Evolutionary conservation across 2,329 filamentous ascomycete genomes (phyloP), one percentile per base, ranked within the genome.

Genomic region (Phialophora expanda): DNA sequence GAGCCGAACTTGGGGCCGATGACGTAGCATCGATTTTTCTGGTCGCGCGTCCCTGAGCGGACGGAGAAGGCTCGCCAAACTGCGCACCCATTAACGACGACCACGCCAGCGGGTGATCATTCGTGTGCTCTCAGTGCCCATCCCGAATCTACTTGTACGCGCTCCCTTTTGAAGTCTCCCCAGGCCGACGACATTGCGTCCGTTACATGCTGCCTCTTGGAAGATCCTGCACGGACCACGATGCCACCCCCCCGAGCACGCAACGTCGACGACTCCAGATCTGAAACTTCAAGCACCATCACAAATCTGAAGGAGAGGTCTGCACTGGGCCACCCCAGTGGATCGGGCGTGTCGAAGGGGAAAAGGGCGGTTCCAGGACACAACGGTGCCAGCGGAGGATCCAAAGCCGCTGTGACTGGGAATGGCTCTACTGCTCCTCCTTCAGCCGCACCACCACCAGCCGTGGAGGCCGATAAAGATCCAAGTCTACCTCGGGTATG

Each of bases 191-290:
- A n/a, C 38, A n/a, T 8, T 44, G 17, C 38, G 17, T 17, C 38
- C 17, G 3, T 44, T 20, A 17, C 38, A 44, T n/a, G 14, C 17
- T 44, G 6, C 38, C 38, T 17, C 38, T 8, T 8, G 38, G 17
- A 8, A 44, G 17, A 3, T 8, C 38, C 38, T n/a, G 17, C 34
- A 17, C 34, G 34, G 17, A 41, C 4, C 24, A 65, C 41, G 67
- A 82, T 82, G 80, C 77, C 80, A 66, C 80, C 81, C 70, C 78
- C 80, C 71, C 79, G 80, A 66, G 78, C 79, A 71, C 79, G 80
- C 60, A 74, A 76, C 56, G 69, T 78, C 56, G 81, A 83, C 64
- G 81, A 83, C 71, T 80, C 80, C 28, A 75, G 80, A 66, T 82
- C 80, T 20, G 81, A 83, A 75, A 77, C 79, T n/a, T 81, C 80